A percentile compares a stretch with the other conserved stretches of the same genome.
Conservation (phyloP, 495 filamentous ascomycete species). For the Neurospora discreta region DNA sequence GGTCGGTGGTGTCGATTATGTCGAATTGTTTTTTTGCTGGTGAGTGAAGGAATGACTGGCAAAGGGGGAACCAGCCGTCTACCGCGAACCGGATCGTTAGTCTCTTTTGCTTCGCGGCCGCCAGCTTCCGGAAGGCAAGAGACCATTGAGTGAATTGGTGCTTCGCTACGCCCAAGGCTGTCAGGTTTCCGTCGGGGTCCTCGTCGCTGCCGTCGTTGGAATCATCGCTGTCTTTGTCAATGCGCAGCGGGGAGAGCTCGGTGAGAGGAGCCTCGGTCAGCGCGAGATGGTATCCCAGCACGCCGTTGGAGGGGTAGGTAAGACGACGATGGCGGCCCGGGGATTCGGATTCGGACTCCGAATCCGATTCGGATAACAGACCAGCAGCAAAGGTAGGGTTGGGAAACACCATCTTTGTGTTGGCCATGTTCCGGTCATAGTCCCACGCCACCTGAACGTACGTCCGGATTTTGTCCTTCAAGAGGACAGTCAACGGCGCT, state of each 20-base stretch:
- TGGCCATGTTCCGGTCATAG: not conserved
- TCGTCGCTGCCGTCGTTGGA: not conserved
- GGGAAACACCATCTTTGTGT: not conserved
- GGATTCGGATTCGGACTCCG: not conserved
- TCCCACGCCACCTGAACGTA: not conserved
- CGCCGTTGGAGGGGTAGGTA: constrained; percentile 33
- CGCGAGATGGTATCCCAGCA: constrained; percentile 35
- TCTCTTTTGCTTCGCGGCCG: not conserved
- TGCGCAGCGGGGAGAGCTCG: constrained; percentile 3
- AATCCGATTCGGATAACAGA: not conserved
- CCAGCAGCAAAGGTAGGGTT: constrained; percentile 26
- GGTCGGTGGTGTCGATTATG: constrained; percentile 48
- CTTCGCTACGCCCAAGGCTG: constrained; percentile 10
- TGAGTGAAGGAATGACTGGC: constrained; percentile 31
- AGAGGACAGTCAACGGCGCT: not conserved
- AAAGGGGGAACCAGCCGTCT: constrained; percentile 35
- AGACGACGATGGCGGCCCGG: constrained; percentile 6
- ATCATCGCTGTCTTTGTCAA: not conserved
- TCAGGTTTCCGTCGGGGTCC: not conserved
- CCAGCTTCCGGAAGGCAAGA: constrained; percentile 15
- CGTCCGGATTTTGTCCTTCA: not conserved
- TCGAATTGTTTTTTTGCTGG: constrained; percentile 31
- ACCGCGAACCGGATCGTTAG: constrained; percentile 31
- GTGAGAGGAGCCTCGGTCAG: constrained; percentile 15
- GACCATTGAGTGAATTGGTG: constrained; percentile 25